Conservation (phyloP, 495 filamentous ascomycete genomes). For the Lasiosphaeria ovina region DNA sequence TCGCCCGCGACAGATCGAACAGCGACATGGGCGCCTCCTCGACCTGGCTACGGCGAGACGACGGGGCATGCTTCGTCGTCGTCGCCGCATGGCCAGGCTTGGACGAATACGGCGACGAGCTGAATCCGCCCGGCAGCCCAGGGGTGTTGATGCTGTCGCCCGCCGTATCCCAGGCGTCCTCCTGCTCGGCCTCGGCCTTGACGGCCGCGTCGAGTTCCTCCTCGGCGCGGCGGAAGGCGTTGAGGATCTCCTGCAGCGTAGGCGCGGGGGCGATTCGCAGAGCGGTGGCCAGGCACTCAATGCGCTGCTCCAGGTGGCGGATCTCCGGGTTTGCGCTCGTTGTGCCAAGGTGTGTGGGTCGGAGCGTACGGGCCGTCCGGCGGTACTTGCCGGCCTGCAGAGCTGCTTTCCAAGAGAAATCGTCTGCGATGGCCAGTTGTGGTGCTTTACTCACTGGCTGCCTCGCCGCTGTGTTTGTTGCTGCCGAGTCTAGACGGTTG, state of each 20-base stretch:
- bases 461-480: no score
- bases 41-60: slow-evolving; percentile 29
- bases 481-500: slow-evolving; percentile 47
- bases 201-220: slow-evolving; percentile 73
- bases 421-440: slow-evolving; percentile 50
- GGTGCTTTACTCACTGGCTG: no score
- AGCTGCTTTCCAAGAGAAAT: slow-evolving; percentile 89
- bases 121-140: slow-evolving; percentile 66
- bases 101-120: neutral
- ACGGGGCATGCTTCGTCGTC: slow-evolving; percentile 10
- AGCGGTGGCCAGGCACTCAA: slow-evolving; percentile 85
- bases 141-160: slow-evolving; percentile 51
- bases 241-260: slow-evolving; percentile 80
- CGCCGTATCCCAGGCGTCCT: slow-evolving; percentile 67
- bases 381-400: slow-evolving; percentile 83
- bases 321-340: slow-evolving; percentile 54
- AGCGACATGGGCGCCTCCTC: slow-evolving; percentile 84
- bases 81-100: slow-evolving; percentile 24
- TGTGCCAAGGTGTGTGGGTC: slow-evolving; percentile 53
- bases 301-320: slow-evolving; percentile 73
- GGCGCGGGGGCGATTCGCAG: slow-evolving; percentile 76
- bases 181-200: slow-evolving; percentile 68
- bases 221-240: slow-evolving; percentile 81
- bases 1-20: slow-evolving; percentile 82
- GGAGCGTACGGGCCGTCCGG: slow-evolving; percentile 43